phyloP scores from a whole-genome alignment of 2,329 filamentous ascomycete genomes.

The Cytospora piceicola region DNA sequence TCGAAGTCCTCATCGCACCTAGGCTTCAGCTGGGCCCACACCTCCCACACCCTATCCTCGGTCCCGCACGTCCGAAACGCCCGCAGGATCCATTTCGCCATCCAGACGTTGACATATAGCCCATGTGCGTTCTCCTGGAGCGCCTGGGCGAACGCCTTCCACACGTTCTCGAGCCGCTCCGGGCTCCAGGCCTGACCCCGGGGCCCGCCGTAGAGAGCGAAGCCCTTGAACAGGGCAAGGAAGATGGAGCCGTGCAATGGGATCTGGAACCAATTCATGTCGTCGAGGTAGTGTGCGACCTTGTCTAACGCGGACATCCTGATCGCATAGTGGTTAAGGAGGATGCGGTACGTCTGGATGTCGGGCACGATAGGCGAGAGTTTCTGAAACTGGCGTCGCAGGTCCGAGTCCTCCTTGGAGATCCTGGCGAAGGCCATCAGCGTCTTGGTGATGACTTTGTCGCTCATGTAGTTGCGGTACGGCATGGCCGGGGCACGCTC shows the following conservation, averaged over 20 bases:
- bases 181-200: constrained; percentile 71
- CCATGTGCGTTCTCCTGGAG: constrained; percentile 51
- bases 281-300: constrained; percentile 72
- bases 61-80: constrained; percentile 67
- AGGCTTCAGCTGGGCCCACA: constrained; percentile 55
- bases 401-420: constrained; percentile 57
- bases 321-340: constrained; percentile 75
- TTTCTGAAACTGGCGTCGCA: constrained; percentile 61
- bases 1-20: constrained; percentile 50
- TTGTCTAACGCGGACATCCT: constrained; percentile 71
- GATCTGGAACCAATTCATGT: constrained; percentile 75
- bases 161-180: constrained; percentile 68
- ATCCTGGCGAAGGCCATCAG: constrained; percentile 63
- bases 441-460: constrained; percentile 56
- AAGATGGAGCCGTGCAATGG: constrained; percentile 78
- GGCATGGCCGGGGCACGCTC: constrained; percentile 45
- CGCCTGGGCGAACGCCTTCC: constrained; percentile 64
- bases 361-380: constrained; percentile 72
- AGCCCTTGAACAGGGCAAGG: constrained; percentile 80
- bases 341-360: constrained; percentile 75
- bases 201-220: constrained; percentile 70
- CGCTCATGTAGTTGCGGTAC: constrained; percentile 50
- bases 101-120: constrained; percentile 61
- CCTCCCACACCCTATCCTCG: constrained; percentile 53
- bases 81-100: constrained; percentile 62